These are phyloP conservation scores for Ormosia semicastrata DNA, from an alignment of 306 rosid genomes.

Conservation along the genomic window DNA sequence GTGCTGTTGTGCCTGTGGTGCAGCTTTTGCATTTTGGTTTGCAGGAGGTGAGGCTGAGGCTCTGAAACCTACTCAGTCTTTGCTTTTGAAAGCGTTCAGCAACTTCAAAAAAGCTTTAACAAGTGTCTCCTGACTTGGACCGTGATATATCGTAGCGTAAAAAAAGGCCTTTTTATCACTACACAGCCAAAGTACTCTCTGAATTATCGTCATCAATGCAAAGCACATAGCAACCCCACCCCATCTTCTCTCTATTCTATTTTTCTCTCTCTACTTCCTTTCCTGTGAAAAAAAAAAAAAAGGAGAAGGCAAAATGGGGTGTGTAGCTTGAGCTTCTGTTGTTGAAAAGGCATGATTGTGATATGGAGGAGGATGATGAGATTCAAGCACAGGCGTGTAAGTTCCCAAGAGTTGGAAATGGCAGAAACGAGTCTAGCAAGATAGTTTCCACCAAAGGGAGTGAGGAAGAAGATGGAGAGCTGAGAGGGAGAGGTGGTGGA, in stretches of 20 bases:
- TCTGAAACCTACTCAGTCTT: slow-evolving; percentile 46
- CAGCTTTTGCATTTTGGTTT: slow-evolving; percentile 6
- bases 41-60: slow-evolving; percentile 25
- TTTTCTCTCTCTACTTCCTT: slow-evolving; percentile 19
- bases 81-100: slow-evolving; percentile 55
- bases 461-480: slow-evolving; percentile 49
- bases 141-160: slow-evolving; percentile 75
- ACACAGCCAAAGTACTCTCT: slow-evolving; percentile 71
- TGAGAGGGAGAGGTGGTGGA: slow-evolving; percentile 15
- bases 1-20: background rate
- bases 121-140: slow-evolving; percentile 76
- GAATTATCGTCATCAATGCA: slow-evolving; percentile 90
- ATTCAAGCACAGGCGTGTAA: slow-evolving; percentile 66
- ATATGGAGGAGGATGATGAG: slow-evolving; percentile 83
- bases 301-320: background rate
- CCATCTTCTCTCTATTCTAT: slow-evolving; percentile 10
- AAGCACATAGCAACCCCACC: slow-evolving; percentile 76
- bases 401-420: slow-evolving; percentile 69
- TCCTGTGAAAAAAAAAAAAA: background rate
- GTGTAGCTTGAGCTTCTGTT: slow-evolving; percentile 30
- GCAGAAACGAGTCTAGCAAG: slow-evolving; percentile 25
- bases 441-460: slow-evolving; percentile 30
- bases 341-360: slow-evolving; percentile 73
- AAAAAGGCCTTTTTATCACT: slow-evolving; percentile 63
- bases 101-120: slow-evolving; percentile 65